These are phyloP conservation scores for Metarhizium humberi DNA, from an alignment of 2,329 filamentous ascomycete species.

Conservation along the genomic window DNA sequence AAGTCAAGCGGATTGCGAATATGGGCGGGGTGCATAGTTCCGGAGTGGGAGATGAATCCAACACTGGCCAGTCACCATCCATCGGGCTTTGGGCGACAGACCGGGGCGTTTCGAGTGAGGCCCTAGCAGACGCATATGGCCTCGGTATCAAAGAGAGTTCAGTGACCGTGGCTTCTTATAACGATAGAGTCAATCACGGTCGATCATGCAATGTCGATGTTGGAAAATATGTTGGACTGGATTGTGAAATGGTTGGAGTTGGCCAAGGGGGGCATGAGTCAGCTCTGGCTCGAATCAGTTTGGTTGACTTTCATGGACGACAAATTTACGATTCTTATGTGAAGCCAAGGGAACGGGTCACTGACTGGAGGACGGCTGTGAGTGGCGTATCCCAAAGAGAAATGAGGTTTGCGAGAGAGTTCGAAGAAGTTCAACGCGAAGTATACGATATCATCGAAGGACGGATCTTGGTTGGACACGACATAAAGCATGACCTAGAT, in stretches of 20 bases:
- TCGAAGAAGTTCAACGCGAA: slow-evolving; percentile 67
- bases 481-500: slow-evolving; percentile 68
- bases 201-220: slow-evolving; percentile 53
- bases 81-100: slow-evolving; percentile 52
- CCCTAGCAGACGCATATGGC: slow-evolving; percentile 53
- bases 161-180: slow-evolving; percentile 32
- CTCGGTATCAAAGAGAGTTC: slow-evolving; percentile 41
- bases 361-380: slow-evolving; percentile 82
- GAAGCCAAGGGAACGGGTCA: slow-evolving; percentile 64
- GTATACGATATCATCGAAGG: slow-evolving; percentile 60
- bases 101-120: slow-evolving; percentile 50
- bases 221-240: slow-evolving; percentile 85
- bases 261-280: slow-evolving; percentile 62
- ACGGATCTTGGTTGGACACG: slow-evolving; percentile 74
- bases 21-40: slow-evolving; percentile 53
- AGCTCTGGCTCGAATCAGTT: slow-evolving; percentile 73
- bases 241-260: slow-evolving; percentile 97
- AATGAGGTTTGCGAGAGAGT: slow-evolving; percentile 59
- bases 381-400: slow-evolving; percentile 71
- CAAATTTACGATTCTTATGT: slow-evolving; percentile 95
- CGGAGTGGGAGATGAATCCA: slow-evolving; percentile 27
- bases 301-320: slow-evolving; percentile 88
- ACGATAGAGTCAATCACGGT: slow-evolving; percentile 54
- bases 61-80: slow-evolving; percentile 38
- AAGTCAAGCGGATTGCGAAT: slow-evolving; percentile 3